Conservation (phyloP, 208 protist genomes). For the Trypanosoma avium region DNA sequence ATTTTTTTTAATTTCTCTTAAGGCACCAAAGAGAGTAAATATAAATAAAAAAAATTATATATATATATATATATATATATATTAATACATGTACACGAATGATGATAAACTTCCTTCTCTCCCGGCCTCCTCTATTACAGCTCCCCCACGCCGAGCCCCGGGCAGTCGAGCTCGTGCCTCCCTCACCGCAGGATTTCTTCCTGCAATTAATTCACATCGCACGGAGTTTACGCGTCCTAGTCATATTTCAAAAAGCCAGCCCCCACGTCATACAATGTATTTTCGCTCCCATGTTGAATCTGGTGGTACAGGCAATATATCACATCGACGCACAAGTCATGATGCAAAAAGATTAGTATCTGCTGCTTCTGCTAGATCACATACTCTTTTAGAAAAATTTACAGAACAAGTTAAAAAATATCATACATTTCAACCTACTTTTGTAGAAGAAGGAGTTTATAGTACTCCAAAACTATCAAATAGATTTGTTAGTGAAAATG, state of each 20-base stretch:
- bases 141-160: not conserved
- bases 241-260: not conserved
- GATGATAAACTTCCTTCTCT: constrained; percentile 13
- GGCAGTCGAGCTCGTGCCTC: not conserved
- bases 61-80: not conserved
- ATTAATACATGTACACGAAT: not conserved
- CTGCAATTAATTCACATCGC: constrained; percentile 4
- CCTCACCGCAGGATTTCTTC: not conserved
- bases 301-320: not conserved
- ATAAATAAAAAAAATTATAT: too few species aligned
- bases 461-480: not conserved
- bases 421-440: constrained; percentile 56
- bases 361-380: constrained; percentile 32
- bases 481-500: not conserved
- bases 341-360: constrained; percentile 21
- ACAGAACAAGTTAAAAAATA: constrained; percentile 55
- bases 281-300: constrained; percentile 9
- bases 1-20: not conserved
- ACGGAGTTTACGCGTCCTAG: not conserved
- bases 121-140: not conserved
- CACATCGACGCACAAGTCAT: not conserved
- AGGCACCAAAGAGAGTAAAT: too few species aligned
- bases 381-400: constrained; percentile 44
- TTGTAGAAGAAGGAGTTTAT: constrained; percentile 35
- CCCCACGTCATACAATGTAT: not conserved